phyloP scores from a whole-genome alignment of 805 yeast species.

The Brettanomyces sp. region DNA sequence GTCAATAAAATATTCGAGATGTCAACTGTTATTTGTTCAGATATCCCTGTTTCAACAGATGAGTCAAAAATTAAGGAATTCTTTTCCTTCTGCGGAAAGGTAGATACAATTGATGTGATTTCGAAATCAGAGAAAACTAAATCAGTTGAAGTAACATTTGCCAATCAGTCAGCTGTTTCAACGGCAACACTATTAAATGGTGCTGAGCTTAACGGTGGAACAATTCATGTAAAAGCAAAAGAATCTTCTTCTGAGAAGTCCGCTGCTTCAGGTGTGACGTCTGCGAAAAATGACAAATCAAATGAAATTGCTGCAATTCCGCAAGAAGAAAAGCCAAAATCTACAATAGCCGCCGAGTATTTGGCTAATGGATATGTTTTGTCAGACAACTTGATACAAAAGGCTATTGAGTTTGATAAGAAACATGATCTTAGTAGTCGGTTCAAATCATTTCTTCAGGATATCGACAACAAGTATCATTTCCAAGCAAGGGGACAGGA shows the following conservation, averaged over 20 bases:
- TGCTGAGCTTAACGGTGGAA: constrained; percentile 57
- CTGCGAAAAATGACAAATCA: constrained; percentile 1
- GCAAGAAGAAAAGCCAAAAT: constrained; percentile 73
- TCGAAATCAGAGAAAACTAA: constrained; percentile 25
- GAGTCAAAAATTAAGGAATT: constrained; percentile 50
- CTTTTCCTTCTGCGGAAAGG: constrained; percentile 66
- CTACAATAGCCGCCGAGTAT: constrained; percentile 67
- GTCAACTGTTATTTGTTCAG: constrained; percentile 43
- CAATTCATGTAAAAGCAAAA: constrained; percentile 37
- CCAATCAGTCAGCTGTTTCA: constrained; percentile 48
- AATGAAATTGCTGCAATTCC: constrained; percentile 8
- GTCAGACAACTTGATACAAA: constrained; percentile 50
- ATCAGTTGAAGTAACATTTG: constrained; percentile 43
- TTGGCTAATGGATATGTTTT: constrained; percentile 64
- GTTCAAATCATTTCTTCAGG: constrained; percentile 46
- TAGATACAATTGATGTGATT: constrained; percentile 26
- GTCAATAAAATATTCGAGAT: constrained; percentile 5
- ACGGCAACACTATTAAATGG: constrained; percentile 67
- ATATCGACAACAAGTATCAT: constrained; percentile 54
- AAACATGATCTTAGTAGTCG: constrained; percentile 49
- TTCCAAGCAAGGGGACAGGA: constrained; percentile 42
- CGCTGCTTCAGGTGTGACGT: constrained; percentile 8
- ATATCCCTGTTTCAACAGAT: constrained; percentile 42
- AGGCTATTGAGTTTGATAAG: constrained; percentile 56
- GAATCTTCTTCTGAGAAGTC: constrained; percentile 9